Evolutionary conservation across 176 grass and related monocot genomes (phyloP).

Genomic region (Musa troglodytarum): DNA sequence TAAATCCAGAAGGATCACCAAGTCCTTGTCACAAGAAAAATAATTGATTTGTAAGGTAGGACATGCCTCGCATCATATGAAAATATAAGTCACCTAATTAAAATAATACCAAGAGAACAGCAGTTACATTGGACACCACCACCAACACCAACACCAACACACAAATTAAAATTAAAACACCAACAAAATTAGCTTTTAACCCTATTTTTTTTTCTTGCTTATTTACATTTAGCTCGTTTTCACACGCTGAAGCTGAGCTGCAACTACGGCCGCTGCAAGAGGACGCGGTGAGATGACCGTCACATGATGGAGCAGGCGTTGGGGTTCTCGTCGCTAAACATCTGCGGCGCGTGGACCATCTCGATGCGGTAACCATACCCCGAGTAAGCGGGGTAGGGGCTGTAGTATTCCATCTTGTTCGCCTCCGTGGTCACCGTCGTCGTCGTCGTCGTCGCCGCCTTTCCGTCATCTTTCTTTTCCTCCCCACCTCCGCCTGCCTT

Average conservation of each 20-base stretch:
- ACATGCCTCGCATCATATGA: no score
- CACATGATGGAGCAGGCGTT: slow-evolving; percentile 90
- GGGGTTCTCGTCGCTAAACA: slow-evolving; percentile 99
- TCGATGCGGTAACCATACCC: slow-evolving; percentile 23
- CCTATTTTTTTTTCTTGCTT: neutral
- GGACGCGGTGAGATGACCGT: neutral
- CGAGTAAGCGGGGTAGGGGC: neutral
- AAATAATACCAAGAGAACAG: no score
- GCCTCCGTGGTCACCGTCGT: slow-evolving; percentile 22
- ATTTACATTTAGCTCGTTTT: neutral
- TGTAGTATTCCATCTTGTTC: slow-evolving; percentile 33
- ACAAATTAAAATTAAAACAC: no score
- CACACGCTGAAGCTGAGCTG: neutral
- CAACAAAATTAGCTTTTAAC: no score
- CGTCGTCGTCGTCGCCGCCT: slow-evolving; percentile 16
- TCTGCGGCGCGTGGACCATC: slow-evolving; percentile 53
- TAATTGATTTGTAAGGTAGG: no score
- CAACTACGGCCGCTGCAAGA: no score
- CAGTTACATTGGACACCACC: no score
- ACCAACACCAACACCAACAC: no score
- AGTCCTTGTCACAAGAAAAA: no score
- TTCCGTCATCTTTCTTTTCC: neutral
- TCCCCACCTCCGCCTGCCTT: slow-evolving; percentile 1
- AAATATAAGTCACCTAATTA: no score
- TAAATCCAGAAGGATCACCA: no score